Conservation (phyloP, 129 eudicot genomes). For the Arctium minus region DNA sequence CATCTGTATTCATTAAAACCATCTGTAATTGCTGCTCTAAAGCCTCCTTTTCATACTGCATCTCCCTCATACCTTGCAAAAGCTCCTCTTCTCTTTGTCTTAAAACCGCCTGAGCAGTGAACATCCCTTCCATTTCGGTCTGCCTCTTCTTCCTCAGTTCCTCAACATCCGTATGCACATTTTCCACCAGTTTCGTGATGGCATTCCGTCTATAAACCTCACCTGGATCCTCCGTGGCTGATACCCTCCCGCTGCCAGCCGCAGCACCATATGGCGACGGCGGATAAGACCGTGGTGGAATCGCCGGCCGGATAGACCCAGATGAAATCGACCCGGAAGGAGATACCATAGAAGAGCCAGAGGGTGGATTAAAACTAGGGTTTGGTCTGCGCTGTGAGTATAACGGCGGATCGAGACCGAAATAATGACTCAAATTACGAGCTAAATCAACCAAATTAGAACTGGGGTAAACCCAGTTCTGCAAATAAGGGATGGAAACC, state of each 20-base stretch:
- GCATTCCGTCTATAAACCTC: constrained; percentile 78
- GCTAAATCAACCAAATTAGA: constrained; percentile 68
- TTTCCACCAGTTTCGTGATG: constrained; percentile 62
- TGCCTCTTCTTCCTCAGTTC: constrained; percentile 68
- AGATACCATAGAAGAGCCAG: not conserved
- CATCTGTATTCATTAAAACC: constrained; percentile 76
- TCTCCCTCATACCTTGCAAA: constrained; percentile 59
- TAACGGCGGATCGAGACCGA: constrained; percentile 66
- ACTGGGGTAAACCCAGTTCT: constrained; percentile 77
- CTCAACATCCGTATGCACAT: constrained; percentile 47
- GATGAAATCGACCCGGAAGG: constrained; percentile 18
- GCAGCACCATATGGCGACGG: constrained; percentile 49
- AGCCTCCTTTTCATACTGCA: constrained; percentile 76
- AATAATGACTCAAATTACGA: constrained; percentile 24
- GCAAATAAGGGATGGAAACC: constrained; percentile 69
- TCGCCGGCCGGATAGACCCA: constrained; percentile 47
- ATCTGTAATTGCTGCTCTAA: constrained; percentile 81
- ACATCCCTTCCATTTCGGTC: constrained; percentile 79
- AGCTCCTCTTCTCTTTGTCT: constrained; percentile 55
- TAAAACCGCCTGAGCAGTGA: constrained; percentile 56
- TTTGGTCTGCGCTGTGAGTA: constrained; percentile 65
- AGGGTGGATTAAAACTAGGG: not conserved
- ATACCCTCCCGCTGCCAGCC: constrained; percentile 34
- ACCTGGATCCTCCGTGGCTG: constrained; percentile 51
- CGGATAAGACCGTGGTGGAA: constrained; percentile 61